Evolutionary conservation across 208 protist genomes (phyloP).

Genomic region (Tritrichomonas foetus): DNA sequence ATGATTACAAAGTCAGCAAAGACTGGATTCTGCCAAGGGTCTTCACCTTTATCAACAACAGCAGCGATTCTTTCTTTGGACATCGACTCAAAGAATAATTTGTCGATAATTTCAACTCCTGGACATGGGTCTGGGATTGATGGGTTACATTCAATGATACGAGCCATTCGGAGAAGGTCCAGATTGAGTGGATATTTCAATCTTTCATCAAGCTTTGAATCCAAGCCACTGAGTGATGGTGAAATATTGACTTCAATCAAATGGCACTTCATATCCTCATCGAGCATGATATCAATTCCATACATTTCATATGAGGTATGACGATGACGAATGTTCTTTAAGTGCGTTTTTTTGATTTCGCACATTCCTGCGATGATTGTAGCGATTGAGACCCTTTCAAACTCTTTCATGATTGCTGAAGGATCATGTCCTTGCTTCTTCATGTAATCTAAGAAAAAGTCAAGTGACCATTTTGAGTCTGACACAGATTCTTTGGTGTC

Average conservation of each 20-base stretch:
- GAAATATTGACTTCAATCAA: slow-evolving; percentile 85
- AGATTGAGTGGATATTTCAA: neutral
- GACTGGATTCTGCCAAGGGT: neutral
- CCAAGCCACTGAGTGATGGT: slow-evolving; percentile 41
- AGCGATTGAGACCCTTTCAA: slow-evolving; percentile 36
- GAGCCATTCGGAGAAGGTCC: neutral
- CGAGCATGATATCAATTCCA: slow-evolving; percentile 86
- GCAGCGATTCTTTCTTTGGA: neutral
- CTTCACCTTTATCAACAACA: neutral
- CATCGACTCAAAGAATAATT: neutral
- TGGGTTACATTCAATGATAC: neutral
- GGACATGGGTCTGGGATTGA: neutral
- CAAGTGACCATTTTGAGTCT: slow-evolving; percentile 53
- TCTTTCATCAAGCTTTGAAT: neutral
- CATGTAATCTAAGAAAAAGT: neutral
- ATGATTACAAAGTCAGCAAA: neutral
- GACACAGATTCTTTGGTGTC: neutral
- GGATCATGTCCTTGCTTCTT: neutral
- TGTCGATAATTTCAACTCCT: neutral
- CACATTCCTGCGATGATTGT: slow-evolving; percentile 47
- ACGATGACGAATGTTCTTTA: neutral
- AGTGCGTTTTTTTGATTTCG: slow-evolving; percentile 45
- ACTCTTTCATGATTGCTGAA: neutral
- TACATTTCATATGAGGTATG: slow-evolving; percentile 82
- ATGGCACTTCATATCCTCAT: slow-evolving; percentile 77